Evolutionary conservation across 176 grass and related monocot genomes (phyloP), one percentile per base, ranked within the genome.

Genomic region (Oryza punctata): DNA sequence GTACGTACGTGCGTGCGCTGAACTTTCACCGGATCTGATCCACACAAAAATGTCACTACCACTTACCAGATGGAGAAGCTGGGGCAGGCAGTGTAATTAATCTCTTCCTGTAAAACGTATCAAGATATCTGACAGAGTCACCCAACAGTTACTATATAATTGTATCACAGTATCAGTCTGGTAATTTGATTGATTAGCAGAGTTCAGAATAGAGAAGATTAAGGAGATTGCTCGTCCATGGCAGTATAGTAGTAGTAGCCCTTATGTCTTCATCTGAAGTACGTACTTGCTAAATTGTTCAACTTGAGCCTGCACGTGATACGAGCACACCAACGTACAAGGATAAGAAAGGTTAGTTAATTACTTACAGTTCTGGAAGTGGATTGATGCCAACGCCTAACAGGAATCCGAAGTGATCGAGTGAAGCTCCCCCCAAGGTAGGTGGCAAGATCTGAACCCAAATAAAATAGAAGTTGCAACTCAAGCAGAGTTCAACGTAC

Each of bases 361-460:
- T 61, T 61, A 10, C 18, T 61, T 61, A 10, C 21, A 24, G 57
- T 27, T 46, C 1, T 26, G 43, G 12, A 78, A 14, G 16, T 47
- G 12, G 26, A 24, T 12, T 78, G 24, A 7, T 28, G 38, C 38
- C 60, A 65, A 29, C 14, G 57, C 33, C 5, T 43, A 11, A 29
- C 12, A 66, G 46, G 77, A 66, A 79, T 79, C 63, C 77, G 77
- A 67, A 27, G 61, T 24, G 64, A 61, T 61, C 57, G 57, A 6
- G 24, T 41, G 16, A 49, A 67, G 24, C 41, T 49, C 63, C 10
- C 10, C 26, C 15, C 19, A 24, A 67, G 77, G 26, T 30, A 67
- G 77, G 26, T 30, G 61, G 15, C 63, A 79, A 67, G 40, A 78
- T 46, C 59, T 44, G 32, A 40, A 45, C 12, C 23, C 6, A 44